phyloP scores from a whole-genome alignment of 495 filamentous ascomycete species.

The Amorphotheca resinae region DNA sequence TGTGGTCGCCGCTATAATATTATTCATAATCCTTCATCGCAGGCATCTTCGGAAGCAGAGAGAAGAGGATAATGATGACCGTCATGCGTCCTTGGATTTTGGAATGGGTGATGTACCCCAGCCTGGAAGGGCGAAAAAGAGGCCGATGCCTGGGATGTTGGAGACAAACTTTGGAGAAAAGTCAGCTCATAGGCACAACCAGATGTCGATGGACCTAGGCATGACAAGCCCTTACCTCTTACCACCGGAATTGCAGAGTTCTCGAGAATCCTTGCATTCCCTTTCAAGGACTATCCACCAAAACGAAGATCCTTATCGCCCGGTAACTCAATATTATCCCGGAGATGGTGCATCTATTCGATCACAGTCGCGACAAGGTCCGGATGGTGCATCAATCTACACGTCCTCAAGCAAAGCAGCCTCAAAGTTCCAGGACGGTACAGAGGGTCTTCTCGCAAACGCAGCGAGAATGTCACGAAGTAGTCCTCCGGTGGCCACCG shows the following conservation, averaged over 20 bases:
- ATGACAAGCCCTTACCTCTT: constrained; percentile 78
- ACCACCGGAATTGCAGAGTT: constrained; percentile 66
- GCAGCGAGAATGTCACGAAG: constrained; percentile 14
- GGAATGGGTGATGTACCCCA: constrained; percentile 47
- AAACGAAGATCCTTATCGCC: constrained; percentile 76
- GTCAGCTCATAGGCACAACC: constrained; percentile 41
- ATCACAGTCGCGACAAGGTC: constrained; percentile 34
- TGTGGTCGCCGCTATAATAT: constrained; percentile 48
- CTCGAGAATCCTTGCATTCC: constrained; percentile 74
- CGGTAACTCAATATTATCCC: constrained; percentile 44
- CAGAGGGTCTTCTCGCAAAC: constrained; percentile 15
- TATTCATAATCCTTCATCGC: constrained; percentile 67
- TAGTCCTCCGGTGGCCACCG: constrained; percentile 3
- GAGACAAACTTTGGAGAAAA: constrained; percentile 42
- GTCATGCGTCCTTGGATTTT: constrained; percentile 89
- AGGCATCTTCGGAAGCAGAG: constrained; percentile 59
- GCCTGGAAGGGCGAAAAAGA: constrained; percentile 24
- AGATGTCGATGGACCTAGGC: constrained; percentile 76
- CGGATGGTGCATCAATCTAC: constrained; percentile 45
- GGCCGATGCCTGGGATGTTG: not conserved
- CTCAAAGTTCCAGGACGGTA: constrained; percentile 16
- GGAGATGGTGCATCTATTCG: constrained; percentile 48
- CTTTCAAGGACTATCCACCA: constrained; percentile 58
- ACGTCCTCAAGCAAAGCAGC: constrained; percentile 34
- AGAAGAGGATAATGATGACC: constrained; percentile 73